Evolutionary conservation across 2,329 filamentous ascomycete genomes (phyloP).

Genomic region (Metarhizium robertsii): DNA sequence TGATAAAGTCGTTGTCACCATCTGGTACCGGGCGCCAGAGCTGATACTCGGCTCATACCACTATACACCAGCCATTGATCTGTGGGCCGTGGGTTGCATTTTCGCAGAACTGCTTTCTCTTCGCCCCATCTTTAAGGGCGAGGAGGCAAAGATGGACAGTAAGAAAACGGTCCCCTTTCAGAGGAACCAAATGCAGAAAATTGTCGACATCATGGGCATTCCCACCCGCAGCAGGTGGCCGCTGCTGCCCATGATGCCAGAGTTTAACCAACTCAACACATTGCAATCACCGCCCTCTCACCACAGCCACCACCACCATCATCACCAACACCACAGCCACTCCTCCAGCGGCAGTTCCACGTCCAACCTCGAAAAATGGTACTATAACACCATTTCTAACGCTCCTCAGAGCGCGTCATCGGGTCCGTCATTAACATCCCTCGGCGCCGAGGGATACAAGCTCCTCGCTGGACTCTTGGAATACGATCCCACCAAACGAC

Average conservation of each 20-base stretch:
- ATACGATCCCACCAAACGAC: slow-evolving; percentile 82
- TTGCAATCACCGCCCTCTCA: slow-evolving; percentile 41
- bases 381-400: slow-evolving; percentile 59
- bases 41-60: slow-evolving; percentile 86
- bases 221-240: slow-evolving; percentile 88
- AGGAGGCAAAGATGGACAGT: slow-evolving; percentile 97
- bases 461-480: slow-evolving; percentile 76
- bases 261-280: slow-evolving; percentile 62
- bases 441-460: slow-evolving; percentile 70
- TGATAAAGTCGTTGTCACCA: slow-evolving; percentile 97
- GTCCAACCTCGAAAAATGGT: slow-evolving; percentile 68
- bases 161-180: slow-evolving; percentile 98
- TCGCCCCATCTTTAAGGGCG: slow-evolving; percentile 93
- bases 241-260: slow-evolving; percentile 73
- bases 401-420: slow-evolving; percentile 24
- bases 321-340: slow-evolving; percentile 12
- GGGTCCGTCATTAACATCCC: slow-evolving; percentile 39
- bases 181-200: slow-evolving; percentile 97
- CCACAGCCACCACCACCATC: slow-evolving; percentile 18
- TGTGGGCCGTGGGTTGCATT: slow-evolving; percentile 97
- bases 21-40: slow-evolving; percentile 97
- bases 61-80: slow-evolving; percentile 92
- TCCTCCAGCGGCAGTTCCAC: slow-evolving; percentile 14
- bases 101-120: slow-evolving; percentile 89
- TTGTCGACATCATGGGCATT: slow-evolving; percentile 90